phyloP scores from a whole-genome alignment of 1,284 basidiomycete species.

The Microbotryum silenes-acaulis region DNA sequence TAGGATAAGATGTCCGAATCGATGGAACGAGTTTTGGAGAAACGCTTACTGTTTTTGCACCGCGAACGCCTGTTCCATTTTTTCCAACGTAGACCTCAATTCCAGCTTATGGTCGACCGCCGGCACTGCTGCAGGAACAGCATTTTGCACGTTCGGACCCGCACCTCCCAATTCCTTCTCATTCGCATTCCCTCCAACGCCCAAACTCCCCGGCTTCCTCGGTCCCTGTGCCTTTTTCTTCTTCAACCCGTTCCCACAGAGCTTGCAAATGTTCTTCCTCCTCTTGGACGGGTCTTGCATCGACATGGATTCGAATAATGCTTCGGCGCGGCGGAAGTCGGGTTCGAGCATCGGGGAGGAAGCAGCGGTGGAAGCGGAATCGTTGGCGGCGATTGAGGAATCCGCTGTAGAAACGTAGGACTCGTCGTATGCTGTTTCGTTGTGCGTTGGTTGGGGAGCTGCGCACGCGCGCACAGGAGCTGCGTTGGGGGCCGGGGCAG shows the following conservation, averaged over 20 bases:
- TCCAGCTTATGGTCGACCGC: slow-evolving; percentile 9
- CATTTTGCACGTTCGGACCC: not conserved
- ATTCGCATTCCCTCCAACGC: slow-evolving; percentile 1
- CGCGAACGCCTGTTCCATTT: slow-evolving; percentile 21
- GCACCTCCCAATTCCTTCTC: not conserved
- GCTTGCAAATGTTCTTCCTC: slow-evolving; percentile 2
- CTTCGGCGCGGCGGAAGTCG: slow-evolving; percentile 17
- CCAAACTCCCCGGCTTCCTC: not conserved
- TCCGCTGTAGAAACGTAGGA: too few relatives aligned
- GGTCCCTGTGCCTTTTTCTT: slow-evolving; percentile 1
- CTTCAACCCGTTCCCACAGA: not conserved
- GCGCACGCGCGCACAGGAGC: too few relatives aligned
- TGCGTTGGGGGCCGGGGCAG: too few relatives aligned
- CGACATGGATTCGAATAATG: slow-evolving; percentile 14
- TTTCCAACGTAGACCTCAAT: slow-evolving; percentile 3
- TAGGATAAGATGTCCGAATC: not conserved
- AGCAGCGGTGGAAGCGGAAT: not conserved
- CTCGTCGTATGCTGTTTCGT: too few relatives aligned
- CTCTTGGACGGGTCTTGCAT: not conserved
- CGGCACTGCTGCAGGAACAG: slow-evolving; percentile 4
- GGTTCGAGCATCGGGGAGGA: slow-evolving; percentile 10
- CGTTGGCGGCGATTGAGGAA: not conserved
- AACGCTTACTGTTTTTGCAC: slow-evolving; percentile 49
- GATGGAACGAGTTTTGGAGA: not conserved
- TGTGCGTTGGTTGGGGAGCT: too few relatives aligned